Conservation (phyloP, 78 protist genomes). For the Speleostelium caveatum region DNA sequence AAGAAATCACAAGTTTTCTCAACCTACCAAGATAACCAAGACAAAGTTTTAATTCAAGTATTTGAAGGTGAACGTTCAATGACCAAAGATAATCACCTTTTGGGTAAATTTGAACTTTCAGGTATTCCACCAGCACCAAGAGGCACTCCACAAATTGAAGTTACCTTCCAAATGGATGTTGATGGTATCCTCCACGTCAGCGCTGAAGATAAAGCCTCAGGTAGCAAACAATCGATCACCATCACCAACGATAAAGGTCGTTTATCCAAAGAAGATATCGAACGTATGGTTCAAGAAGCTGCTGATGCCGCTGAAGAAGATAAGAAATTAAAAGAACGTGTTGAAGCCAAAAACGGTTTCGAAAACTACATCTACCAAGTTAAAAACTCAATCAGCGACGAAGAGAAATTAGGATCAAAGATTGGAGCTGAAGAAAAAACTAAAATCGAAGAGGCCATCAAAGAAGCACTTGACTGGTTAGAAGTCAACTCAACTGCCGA, state of each 20-base stretch:
- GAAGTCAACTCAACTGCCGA: constrained; percentile 93
- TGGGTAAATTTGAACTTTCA: constrained; percentile 95
- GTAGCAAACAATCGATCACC: constrained; percentile 70
- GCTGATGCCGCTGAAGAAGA: constrained; percentile 93
- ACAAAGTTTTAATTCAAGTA: constrained; percentile 93
- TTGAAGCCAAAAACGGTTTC: constrained; percentile 91
- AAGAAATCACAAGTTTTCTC: constrained; percentile 96
- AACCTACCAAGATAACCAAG: constrained; percentile 97
- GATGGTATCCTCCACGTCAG: constrained; percentile 95
- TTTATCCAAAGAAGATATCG: constrained; percentile 93
- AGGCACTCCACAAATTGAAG: constrained; percentile 96
- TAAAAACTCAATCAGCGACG: constrained; percentile 79
- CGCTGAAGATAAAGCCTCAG: constrained; percentile 95
- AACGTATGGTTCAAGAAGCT: constrained; percentile 94
- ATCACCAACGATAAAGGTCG: constrained; percentile 89
- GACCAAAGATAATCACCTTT: constrained; percentile 95
- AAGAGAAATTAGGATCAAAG: constrained; percentile 88
- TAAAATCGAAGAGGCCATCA: constrained; percentile 84
- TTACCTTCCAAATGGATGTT: constrained; percentile 78
- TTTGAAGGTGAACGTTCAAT: constrained; percentile 96
- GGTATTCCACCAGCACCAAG: constrained; percentile 98
- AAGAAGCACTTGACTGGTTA: constrained; percentile 96
- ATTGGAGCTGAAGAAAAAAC: constrained; percentile 90
- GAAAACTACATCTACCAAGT: constrained; percentile 91
- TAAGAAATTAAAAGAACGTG: constrained; percentile 78